Evolutionary conservation across 495 filamentous ascomycete species (phyloP), one percentile per base, ranked within the genome.

Genomic region (Penicillium malachiteum): DNA sequence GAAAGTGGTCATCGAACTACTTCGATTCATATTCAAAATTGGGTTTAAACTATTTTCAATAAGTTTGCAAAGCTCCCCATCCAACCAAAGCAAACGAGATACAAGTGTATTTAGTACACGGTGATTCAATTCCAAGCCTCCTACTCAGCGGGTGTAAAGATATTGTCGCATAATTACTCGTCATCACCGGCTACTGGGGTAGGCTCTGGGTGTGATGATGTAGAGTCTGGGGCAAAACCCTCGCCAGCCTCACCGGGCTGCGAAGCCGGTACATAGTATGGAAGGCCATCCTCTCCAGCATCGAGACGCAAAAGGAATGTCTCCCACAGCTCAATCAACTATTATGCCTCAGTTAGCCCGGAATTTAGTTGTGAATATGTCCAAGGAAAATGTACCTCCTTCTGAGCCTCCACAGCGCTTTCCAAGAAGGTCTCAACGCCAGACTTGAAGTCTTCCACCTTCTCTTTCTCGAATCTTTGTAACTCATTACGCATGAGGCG

Each of bases 271-370:
- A 82, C 84, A 63, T 89, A 92, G 63, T 88, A 90, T 0, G 86
- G 87, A 35, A 85, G 81, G 34, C 87, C 90, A 54, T 97, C 91
- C 56, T 97, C 92, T 59, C 94, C 92, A 31, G 91, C 87, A 64
- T 97, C 95, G 10, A 98, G 79, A 66, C 96, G 93, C 80, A 97
- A 82, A 7, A 98, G 78, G 78, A 95, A 98, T 3, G 94, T 97
- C 70, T 98, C 94, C 94, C 94, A 98, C 33, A 97, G 82, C 69
- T 98, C 94, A 62, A 98, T 98, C 62, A 98, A 81, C 94, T 98
- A 63, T 14, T 48, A 8, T 37, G 51, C 8, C 46, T 71, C 57
- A 71, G 66, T 52, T 18, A 60, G 55, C 11, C n/a, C 7, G 50
- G 44, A 43, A 39, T 44, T 46, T 16, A n/a, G 11, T n/a, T 12